Percentiles rank a stretch among this genome's conserved stretches.
phyloP scores from a whole-genome alignment of 2,329 filamentous ascomycete genomes.

The Arthroderma sp. region DNA sequence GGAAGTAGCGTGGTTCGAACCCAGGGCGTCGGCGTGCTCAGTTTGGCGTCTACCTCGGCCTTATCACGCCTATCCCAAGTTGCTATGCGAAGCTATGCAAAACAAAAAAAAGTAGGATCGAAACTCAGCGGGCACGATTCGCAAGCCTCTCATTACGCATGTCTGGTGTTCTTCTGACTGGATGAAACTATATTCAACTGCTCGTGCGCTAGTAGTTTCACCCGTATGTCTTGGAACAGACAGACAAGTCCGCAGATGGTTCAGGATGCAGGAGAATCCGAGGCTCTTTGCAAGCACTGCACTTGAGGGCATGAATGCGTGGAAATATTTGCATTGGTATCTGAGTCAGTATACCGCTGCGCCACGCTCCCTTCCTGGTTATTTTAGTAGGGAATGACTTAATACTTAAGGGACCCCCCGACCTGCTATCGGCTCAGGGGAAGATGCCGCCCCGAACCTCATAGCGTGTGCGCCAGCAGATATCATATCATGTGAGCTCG shows the following conservation, averaged over 20 bases:
- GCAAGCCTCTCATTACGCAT: conserved; percentile 1
- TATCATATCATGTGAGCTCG: background rate
- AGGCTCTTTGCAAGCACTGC: background rate
- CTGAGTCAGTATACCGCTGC: background rate
- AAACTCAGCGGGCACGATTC: background rate
- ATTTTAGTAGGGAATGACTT: background rate
- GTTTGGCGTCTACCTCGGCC: background rate
- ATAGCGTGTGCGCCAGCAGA: background rate
- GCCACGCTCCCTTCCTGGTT: background rate
- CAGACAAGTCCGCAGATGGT: background rate
- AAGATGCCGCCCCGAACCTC: background rate
- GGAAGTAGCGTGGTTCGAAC: background rate
- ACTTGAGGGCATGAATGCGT: background rate
- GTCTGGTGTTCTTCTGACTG: background rate
- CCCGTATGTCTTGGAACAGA: background rate
- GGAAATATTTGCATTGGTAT: background rate
- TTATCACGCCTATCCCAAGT: background rate
- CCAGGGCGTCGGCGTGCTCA: background rate
- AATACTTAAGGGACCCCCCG: background rate
- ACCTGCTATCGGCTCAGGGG: background rate
- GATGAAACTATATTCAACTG: background rate
- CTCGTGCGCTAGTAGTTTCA: background rate
- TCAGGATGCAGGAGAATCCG: background rate
- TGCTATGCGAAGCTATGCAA: conserved; percentile 5
- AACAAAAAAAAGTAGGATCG: background rate